Percentiles rank a stretch among this genome's conserved stretches.
phyloP scores from a whole-genome alignment of 192 early-diverging fungal genomes.

The Backusella psychrophila region DNA sequence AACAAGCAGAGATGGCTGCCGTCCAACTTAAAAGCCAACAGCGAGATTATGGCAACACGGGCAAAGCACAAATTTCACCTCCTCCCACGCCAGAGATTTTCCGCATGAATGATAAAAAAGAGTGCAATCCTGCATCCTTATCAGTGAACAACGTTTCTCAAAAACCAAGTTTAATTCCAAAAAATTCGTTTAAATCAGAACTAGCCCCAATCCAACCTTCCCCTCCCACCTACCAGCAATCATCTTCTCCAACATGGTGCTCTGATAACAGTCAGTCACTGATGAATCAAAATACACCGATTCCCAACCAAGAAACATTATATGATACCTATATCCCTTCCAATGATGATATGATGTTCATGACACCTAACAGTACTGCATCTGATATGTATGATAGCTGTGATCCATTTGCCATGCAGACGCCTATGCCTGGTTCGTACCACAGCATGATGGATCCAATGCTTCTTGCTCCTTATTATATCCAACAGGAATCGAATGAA shows the following conservation, averaged over 20 bases:
- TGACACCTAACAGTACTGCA: background rate
- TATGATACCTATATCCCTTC: background rate
- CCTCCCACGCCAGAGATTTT: slow-evolving; percentile 1
- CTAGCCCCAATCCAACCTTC: background rate
- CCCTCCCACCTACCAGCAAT: background rate
- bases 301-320: background rate
- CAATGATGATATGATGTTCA: background rate
- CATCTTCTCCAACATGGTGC: background rate
- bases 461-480: slow-evolving; percentile 13
- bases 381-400: slow-evolving; percentile 8
- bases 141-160: background rate
- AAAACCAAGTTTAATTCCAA: background rate
- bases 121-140: background rate
- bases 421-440: background rate
- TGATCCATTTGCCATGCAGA: background rate
- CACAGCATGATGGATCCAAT: slow-evolving; percentile 13
- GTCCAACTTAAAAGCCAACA: background rate
- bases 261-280: background rate
- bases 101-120: slow-evolving; percentile 2
- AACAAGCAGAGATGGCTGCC: slow-evolving; percentile 11
- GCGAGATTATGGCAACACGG: background rate
- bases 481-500: background rate
- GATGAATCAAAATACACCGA: background rate
- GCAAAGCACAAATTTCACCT: background rate
- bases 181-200: background rate